Base-by-base conservation (phyloP, 495 filamentous ascomycete species). In the Penicillium cosmopolitanum region DNA sequence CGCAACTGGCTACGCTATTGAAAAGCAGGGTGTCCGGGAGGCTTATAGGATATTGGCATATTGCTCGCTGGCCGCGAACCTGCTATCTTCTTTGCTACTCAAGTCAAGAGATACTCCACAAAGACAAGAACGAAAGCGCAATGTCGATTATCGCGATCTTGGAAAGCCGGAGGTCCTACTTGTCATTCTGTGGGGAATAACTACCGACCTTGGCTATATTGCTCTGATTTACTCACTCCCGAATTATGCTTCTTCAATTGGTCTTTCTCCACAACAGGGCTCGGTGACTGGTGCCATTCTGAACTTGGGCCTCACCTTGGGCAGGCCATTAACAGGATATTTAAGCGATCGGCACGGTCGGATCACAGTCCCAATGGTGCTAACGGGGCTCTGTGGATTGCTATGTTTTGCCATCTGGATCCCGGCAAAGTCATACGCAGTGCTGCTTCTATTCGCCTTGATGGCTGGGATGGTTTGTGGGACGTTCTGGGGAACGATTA, bases 171-270 rank as follows among this genome's bases (percentile, higher is more conserved):
- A 87, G 57, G 87, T 88, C 52, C 66, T 82, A 55, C 71, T 92
- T 7, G 68, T 88, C 31, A 66, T 90, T 11, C 69, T 73, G 25
- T 93, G 85, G 83, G 84, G 84, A 6, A 82, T 86, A 56, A 79
- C 90, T 54, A 84, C 79, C 40, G 80, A 90, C 73, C 77, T 93
- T 11, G 87, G 87, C 12, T 94, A 92, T 63, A 78, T 90, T 42
- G 85, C 87, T 12, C 75, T 93, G 4, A 71, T 92, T 18, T 93
- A 88, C 73, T 89, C 87, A 18, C 77, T 94, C 42, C 83, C 88
- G 3, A 85, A 89, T 60, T 93, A 89, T 70, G 86, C 86, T 2
- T 66, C 72, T 34, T 77, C 77, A 2, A 79, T 92, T 34, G 89
- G 91, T 5, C 76, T 93, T 21, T 78, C 73, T 10, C 69, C 83